Percentiles rank a stretch among this genome's conserved stretches.
phyloP scores from a whole-genome alignment of 352 stramenopile species.

The Phytophthora pini region DNA sequence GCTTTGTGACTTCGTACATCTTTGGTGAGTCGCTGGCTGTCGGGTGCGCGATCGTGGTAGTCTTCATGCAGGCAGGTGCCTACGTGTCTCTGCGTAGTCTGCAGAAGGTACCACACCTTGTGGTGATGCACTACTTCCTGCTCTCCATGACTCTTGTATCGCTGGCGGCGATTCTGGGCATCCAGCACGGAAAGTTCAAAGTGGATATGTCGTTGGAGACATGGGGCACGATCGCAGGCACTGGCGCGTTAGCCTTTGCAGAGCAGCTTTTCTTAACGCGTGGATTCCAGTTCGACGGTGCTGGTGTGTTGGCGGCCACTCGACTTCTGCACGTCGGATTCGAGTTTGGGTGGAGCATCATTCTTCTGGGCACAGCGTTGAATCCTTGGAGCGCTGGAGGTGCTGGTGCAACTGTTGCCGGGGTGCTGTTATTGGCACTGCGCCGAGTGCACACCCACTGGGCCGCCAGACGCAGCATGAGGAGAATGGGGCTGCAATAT shows the following conservation, averaged over 20 bases:
- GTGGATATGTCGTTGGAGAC: conserved; percentile 22
- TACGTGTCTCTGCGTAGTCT: conserved; percentile 56
- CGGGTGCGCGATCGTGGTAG: conserved; percentile 36
- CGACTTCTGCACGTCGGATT: conserved; percentile 59
- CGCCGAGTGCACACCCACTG: conserved; percentile 39
- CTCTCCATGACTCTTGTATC: conserved; percentile 51
- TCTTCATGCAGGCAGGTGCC: conserved; percentile 39
- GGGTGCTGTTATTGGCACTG: conserved; percentile 31
- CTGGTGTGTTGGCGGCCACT: conserved; percentile 56
- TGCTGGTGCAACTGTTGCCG: conserved; percentile 42
- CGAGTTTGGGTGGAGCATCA: conserved; percentile 59
- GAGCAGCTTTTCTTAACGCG: conserved; percentile 66
- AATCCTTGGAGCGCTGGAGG: conserved; percentile 55
- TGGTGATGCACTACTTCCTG: conserved; percentile 73
- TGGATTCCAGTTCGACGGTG: conserved; percentile 68
- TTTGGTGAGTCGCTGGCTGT: conserved; percentile 41
- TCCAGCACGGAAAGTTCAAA: conserved; percentile 43
- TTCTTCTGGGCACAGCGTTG: conserved; percentile 44
- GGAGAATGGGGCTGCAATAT: conserved; percentile 11
- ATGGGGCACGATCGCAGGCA: conserved; percentile 43
- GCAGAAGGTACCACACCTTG: conserved; percentile 55
- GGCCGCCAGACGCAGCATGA: conserved; percentile 32
- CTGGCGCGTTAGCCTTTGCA: conserved; percentile 49
- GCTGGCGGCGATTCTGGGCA: conserved; percentile 30
- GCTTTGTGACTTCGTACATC: conserved; percentile 34